Evolutionary conservation across 768 basidiomycete species (phyloP).

Genomic region (Plicaturopsis crispa): DNA sequence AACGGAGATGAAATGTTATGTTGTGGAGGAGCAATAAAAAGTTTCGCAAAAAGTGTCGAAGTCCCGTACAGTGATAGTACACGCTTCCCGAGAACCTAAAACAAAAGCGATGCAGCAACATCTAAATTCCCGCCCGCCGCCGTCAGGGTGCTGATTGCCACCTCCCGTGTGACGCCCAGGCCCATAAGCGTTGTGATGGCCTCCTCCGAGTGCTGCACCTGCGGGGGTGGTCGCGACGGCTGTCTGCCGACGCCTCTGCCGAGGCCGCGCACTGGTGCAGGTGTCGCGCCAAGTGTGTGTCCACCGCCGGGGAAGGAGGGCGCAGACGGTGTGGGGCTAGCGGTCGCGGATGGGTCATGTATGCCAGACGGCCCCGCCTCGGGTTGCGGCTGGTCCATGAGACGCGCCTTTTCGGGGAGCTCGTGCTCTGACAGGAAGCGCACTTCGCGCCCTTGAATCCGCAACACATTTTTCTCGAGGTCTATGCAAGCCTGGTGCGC

Average conservation of each 20-base stretch:
- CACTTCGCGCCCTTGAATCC: conserved; percentile 90
- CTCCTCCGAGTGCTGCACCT: conserved; percentile 43
- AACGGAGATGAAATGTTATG: too few relatives aligned
- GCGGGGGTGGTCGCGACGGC: conserved; percentile 10
- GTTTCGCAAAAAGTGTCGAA: too few relatives aligned
- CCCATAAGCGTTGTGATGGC: conserved; percentile 60
- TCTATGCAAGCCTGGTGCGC: conserved; percentile 97
- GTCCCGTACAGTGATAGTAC: too few relatives aligned
- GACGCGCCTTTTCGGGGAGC: conserved; percentile 74
- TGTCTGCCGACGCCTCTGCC: conserved; percentile 18
- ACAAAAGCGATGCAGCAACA: conserved; percentile 81
- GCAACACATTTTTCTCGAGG: conserved; percentile 78
- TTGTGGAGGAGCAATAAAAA: too few relatives aligned
- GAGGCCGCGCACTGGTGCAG: conserved; percentile 18
- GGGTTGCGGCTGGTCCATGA: conserved; percentile 17
- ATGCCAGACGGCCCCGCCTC: conserved; percentile 13
- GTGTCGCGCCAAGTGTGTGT: conserved; percentile 44
- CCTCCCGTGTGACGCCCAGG: conserved; percentile 70
- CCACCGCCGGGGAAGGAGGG: conserved; percentile 65
- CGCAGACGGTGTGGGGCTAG: conserved; percentile 11
- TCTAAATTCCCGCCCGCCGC: conserved; percentile 85
- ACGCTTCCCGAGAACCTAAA: too few relatives aligned
- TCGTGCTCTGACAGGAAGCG: conserved; percentile 91
- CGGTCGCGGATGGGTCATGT: conserved; percentile 13
- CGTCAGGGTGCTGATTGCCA: conserved; percentile 69